Percentiles rank a stretch among this genome's conserved stretches.
Evolutionary conservation across 306 rosid species (phyloP).

Genomic region (Arachis hypogaea): DNA sequence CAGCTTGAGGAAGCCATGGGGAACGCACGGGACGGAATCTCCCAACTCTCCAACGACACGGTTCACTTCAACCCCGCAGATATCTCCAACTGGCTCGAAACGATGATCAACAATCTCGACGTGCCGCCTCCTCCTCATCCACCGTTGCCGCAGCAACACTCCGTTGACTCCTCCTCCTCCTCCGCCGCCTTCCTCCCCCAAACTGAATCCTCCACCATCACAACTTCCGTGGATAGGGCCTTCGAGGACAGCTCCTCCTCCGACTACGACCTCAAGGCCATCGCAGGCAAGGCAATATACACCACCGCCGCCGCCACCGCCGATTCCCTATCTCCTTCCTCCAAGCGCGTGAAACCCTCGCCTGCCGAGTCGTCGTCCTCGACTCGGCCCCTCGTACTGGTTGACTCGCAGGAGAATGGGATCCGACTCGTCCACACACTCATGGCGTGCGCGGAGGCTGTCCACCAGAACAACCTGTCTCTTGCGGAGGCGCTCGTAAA

Average conservation of each 20-base stretch:
- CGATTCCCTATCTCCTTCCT: background rate
- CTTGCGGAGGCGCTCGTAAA: constrained; percentile 76
- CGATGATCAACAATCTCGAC: constrained; percentile 65
- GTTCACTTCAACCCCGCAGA: constrained; percentile 86
- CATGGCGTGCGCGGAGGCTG: constrained; percentile 91
- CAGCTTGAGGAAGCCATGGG: constrained; percentile 83
- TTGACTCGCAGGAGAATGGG: constrained; percentile 88
- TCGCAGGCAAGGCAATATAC: constrained; percentile 70
- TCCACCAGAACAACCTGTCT: constrained; percentile 57
- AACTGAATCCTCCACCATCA: constrained; percentile 56
- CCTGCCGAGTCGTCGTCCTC: constrained; percentile 32
- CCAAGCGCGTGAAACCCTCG: constrained; percentile 42
- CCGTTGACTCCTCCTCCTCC: background rate
- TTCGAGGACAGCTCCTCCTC: constrained; percentile 59
- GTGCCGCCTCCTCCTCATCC: constrained; percentile 16
- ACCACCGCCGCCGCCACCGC: background rate
- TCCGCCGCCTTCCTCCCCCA: constrained; percentile 1
- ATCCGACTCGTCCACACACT: constrained; percentile 76
- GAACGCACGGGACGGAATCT: constrained; percentile 52
- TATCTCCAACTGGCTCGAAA: constrained; percentile 70
- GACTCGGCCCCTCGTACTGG: constrained; percentile 59
- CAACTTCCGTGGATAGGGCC: constrained; percentile 26
- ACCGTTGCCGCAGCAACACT: background rate
- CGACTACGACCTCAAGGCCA: constrained; percentile 76
- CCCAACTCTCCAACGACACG: constrained; percentile 60